phyloP scores from a whole-genome alignment of 148 eudicot genomes.

The Vaccinium vitisidaea region DNA sequence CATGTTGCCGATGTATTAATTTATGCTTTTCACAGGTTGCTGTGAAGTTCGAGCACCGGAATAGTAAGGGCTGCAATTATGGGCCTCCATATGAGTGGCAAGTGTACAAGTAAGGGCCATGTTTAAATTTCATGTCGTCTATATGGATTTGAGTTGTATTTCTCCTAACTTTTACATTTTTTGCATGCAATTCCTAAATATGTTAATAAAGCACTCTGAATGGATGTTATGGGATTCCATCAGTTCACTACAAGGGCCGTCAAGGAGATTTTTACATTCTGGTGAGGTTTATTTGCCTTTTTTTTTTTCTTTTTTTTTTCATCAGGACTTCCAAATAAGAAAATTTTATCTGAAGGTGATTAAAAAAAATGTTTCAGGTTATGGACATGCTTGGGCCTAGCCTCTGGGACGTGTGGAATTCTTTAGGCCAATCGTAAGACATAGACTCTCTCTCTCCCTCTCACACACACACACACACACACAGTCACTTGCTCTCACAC shows the following conservation, averaged over 20 bases:
- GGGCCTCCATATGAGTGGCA: slow-evolving; percentile 97
- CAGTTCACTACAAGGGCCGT: slow-evolving; percentile 80
- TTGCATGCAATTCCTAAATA: background rate
- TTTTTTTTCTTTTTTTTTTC: background rate
- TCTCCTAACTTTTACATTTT: background rate
- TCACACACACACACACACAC: background rate
- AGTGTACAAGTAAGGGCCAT: slow-evolving; percentile 70
- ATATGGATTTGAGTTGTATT: background rate
- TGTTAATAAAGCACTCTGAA: slow-evolving; percentile 59
- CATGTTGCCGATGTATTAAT: background rate
- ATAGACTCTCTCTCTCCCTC: slow-evolving; percentile 1
- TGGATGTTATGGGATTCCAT: slow-evolving; percentile 83
- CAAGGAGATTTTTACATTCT: slow-evolving; percentile 88
- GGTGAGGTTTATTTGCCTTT: slow-evolving; percentile 40
- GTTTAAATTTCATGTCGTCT: background rate
- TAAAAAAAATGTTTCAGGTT: slow-evolving; percentile 44
- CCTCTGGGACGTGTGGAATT: slow-evolving; percentile 95
- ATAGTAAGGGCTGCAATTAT: slow-evolving; percentile 88
- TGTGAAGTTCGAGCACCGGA: slow-evolving; percentile 81
- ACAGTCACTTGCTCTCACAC: background rate
- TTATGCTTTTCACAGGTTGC: slow-evolving; percentile 52
- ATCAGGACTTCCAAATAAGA: slow-evolving; percentile 4
- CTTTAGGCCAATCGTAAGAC: slow-evolving; percentile 82
- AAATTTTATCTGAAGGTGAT: background rate
- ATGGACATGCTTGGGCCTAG: slow-evolving; percentile 98